Conservation (phyloP, 345 rosid species). For the Noccaea bulbosa region DNA sequence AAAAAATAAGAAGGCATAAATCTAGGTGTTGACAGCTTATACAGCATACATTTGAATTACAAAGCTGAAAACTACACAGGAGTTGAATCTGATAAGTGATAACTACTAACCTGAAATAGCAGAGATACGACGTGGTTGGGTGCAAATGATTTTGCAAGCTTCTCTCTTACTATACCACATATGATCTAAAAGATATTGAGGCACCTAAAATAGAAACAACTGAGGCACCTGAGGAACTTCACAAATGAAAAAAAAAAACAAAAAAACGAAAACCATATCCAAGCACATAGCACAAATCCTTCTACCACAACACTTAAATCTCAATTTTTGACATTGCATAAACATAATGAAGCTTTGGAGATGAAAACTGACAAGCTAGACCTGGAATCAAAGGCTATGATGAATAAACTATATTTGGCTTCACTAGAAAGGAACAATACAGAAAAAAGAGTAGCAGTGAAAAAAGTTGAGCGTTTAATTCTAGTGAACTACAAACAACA, state of each 20-base stretch:
- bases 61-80: constrained; percentile 22
- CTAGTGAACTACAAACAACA: constrained; percentile 19
- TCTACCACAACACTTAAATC: constrained; percentile 3
- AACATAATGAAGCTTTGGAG: constrained; percentile 11
- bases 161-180: constrained; percentile 72
- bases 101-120: constrained; percentile 76
- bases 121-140: constrained; percentile 99
- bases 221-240: constrained; percentile 23
- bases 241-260: background rate
- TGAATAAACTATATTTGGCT: constrained; percentile 25
- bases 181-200: constrained; percentile 84
- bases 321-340: constrained; percentile 4
- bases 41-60: constrained; percentile 17
- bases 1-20: constrained; percentile 11
- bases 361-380: constrained; percentile 21
- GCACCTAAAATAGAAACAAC: constrained; percentile 62
- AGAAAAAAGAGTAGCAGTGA: background rate
- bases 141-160: constrained; percentile 86
- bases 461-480: background rate
- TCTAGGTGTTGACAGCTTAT: background rate
- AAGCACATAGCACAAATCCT: constrained; percentile 15
- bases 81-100: constrained; percentile 26
- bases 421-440: background rate
- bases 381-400: constrained; percentile 5
- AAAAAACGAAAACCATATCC: constrained; percentile 9